These are phyloP conservation scores for Dactylellina parvicollis DNA, from an alignment of 2,329 filamentous ascomycete genomes.

Conservation along the genomic window DNA sequence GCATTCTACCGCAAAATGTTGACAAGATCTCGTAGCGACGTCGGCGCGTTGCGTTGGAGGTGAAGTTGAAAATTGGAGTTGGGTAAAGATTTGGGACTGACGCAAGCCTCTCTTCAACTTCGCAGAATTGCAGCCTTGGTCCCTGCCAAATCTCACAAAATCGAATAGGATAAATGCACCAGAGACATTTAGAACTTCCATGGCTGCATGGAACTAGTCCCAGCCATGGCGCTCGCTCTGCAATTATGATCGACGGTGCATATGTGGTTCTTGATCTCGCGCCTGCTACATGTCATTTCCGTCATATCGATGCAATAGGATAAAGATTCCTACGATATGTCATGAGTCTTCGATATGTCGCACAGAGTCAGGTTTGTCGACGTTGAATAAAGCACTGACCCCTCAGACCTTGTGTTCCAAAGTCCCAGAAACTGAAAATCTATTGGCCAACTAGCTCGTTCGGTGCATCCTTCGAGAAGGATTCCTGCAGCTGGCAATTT, in stretches of 20 bases:
- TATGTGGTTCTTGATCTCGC: slow-evolving; percentile 39
- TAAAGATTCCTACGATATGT: slow-evolving; percentile 43
- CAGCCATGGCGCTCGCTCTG: slow-evolving; percentile 43
- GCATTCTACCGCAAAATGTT: slow-evolving; percentile 33
- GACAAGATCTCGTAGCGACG: background rate
- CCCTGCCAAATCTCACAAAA: background rate
- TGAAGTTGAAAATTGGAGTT: slow-evolving; percentile 31
- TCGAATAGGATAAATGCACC: slow-evolving; percentile 20
- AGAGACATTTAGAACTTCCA: slow-evolving; percentile 2
- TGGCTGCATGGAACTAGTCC: slow-evolving; percentile 17
- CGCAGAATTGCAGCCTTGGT: background rate
- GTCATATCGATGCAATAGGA: slow-evolving; percentile 54
- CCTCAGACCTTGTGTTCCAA: background rate
- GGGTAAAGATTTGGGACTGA: slow-evolving; percentile 25
- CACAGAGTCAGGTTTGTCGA: slow-evolving; percentile 8
- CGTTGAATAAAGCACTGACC: slow-evolving; percentile 43
- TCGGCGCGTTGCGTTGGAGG: slow-evolving; percentile 5
- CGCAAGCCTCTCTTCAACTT: slow-evolving; percentile 24
- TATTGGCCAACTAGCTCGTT: slow-evolving; percentile 39
- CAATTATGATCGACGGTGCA: slow-evolving; percentile 51
- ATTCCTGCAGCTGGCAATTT: slow-evolving; percentile 36
- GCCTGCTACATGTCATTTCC: slow-evolving; percentile 33
- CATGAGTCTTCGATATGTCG: slow-evolving; percentile 6
- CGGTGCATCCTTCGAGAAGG: slow-evolving; percentile 53
- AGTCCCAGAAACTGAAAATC: slow-evolving; percentile 6